phyloP scores from a whole-genome alignment of 306 rosid genomes.

The Phaseolus lunatus region DNA sequence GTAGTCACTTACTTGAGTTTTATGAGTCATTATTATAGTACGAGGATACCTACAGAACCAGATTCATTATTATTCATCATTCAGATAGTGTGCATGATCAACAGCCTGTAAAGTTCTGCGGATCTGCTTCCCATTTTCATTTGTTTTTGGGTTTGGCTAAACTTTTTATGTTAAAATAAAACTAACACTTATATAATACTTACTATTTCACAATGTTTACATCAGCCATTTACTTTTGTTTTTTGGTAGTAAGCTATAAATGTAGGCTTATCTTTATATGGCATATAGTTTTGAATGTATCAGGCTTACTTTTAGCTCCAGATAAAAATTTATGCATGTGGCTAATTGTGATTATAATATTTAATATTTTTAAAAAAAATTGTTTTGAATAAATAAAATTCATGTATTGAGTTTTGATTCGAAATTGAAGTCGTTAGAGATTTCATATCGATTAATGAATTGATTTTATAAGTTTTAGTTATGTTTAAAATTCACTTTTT shows the following conservation, averaged over 20 bases:
- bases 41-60: slow-evolving; percentile 16
- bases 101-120: slow-evolving; percentile 41
- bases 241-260: not conserved
- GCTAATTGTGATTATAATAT: not conserved
- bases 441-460: no score
- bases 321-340: no score
- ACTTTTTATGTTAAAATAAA: no score
- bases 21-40: slow-evolving; percentile 28
- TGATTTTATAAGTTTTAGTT: no score
- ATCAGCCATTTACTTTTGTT: not conserved
- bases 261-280: no score
- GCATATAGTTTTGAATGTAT: not conserved
- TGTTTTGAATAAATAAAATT: not conserved
- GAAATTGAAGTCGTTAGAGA: no score
- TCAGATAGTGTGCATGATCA: not conserved
- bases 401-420: not conserved
- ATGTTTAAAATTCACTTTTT: no score
- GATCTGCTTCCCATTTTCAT: not conserved
- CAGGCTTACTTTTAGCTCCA: not conserved
- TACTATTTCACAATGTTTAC: not conserved
- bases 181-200: no score
- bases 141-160: not conserved
- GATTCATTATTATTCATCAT: slow-evolving; percentile 18
- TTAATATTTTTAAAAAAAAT: no score
- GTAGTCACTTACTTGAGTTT: not conserved